phyloP scores from a whole-genome alignment of 2,329 filamentous ascomycete genomes.

The Xylaria sp. region DNA sequence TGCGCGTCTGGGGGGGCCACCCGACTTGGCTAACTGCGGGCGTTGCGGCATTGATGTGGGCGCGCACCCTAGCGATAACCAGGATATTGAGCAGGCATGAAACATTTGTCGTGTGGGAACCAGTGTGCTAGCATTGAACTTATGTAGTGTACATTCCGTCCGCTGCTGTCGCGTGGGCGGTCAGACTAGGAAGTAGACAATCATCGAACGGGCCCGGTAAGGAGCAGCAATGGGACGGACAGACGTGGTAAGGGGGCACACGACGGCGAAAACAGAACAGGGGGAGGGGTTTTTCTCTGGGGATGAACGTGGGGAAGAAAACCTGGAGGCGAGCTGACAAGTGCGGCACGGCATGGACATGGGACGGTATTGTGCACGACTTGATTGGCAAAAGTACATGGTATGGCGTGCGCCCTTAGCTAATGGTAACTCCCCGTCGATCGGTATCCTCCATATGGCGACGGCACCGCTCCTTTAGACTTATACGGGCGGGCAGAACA shows the following conservation, averaged over 20 bases:
- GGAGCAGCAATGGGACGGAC: constrained; percentile 20
- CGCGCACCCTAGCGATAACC: constrained; percentile 12
- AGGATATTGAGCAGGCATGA: constrained; percentile 13
- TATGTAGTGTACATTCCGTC: constrained; percentile 6
- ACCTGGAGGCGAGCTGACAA: constrained; percentile 25
- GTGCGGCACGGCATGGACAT: neutral
- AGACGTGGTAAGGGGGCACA: constrained; percentile 30
- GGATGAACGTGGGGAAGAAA: constrained; percentile 37
- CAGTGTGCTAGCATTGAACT: neutral
- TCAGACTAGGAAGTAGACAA: constrained; percentile 14
- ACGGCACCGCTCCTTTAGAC: constrained; percentile 29
- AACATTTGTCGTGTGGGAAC: constrained; percentile 11
- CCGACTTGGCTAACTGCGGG: constrained; percentile 33
- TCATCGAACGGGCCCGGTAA: constrained; percentile 9
- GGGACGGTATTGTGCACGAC: neutral
- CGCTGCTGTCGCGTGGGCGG: constrained; percentile 33
- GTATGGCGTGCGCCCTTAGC: constrained; percentile 9
- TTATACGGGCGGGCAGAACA: constrained; percentile 8
- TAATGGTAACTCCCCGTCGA: constrained; percentile 20
- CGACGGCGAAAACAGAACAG: constrained; percentile 21
- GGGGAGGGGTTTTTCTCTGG: constrained; percentile 24
- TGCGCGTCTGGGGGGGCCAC: constrained; percentile 10
- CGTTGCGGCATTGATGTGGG: constrained; percentile 27
- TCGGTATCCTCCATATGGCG: constrained; percentile 15
- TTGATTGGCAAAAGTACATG: constrained; percentile 2